Conservation (phyloP, 192 early-diverging fungal genomes). For the Lunasporangiospora selenospora region DNA sequence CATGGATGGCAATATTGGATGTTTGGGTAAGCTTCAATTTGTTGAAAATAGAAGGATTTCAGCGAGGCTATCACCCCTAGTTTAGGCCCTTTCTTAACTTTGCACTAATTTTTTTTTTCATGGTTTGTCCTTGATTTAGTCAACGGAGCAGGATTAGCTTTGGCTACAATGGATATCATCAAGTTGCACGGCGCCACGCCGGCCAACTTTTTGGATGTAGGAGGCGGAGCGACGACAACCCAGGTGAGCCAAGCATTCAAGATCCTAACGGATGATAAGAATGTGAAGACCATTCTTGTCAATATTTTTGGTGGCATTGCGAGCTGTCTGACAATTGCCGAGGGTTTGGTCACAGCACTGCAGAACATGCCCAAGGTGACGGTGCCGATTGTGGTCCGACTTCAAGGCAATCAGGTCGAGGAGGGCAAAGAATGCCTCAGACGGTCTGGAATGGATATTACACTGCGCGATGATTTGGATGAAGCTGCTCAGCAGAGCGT, state of each 20-base stretch:
- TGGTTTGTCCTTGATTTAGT: constrained; percentile 10
- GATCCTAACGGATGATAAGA: constrained; percentile 41
- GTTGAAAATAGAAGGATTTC: too few species aligned
- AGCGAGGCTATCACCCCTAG: too few species aligned
- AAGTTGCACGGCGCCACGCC: constrained; percentile 34
- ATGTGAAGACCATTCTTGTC: constrained; percentile 42
- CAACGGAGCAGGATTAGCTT: constrained; percentile 34
- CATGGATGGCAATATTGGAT: constrained; percentile 44
- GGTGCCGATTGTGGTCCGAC: constrained; percentile 31
- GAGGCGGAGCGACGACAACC: constrained; percentile 36
- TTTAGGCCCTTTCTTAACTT: too few species aligned
- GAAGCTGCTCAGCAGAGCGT: constrained; percentile 31
- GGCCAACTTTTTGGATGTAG: constrained; percentile 44
- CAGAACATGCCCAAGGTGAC: constrained; percentile 23
- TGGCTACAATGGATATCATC: constrained; percentile 47
- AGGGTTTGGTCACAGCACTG: constrained; percentile 31
- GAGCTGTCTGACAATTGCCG: constrained; percentile 36
- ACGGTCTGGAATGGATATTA: constrained; percentile 23
- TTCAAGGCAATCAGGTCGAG: constrained; percentile 37
- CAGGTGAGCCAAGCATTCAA: constrained; percentile 42
- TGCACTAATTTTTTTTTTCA: background rate
- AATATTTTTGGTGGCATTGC: constrained; percentile 48
- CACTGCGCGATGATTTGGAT: constrained; percentile 34
- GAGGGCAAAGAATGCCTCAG: constrained; percentile 33
- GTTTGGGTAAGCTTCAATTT: constrained; percentile 8